These are phyloP conservation scores for Fragaria vesca DNA, from an alignment of 306 rosid species.

Conservation along the genomic window DNA sequence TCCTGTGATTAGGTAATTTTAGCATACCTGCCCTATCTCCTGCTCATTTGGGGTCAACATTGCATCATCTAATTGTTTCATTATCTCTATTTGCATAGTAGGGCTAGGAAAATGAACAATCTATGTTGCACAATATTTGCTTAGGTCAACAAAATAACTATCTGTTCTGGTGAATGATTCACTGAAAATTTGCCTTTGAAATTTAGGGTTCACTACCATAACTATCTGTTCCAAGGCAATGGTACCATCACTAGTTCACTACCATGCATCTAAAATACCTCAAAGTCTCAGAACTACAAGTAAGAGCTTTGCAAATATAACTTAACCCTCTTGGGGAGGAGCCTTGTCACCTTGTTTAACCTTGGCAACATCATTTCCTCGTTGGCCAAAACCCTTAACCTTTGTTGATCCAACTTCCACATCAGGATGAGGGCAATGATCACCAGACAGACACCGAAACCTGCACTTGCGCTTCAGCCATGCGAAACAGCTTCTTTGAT, in stretches of 20 bases:
- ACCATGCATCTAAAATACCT: background rate
- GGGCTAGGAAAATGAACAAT: background rate
- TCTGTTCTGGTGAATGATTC: background rate
- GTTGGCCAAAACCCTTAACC: constrained; percentile 33
- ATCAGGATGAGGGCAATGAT: constrained; percentile 23
- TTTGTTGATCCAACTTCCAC: constrained; percentile 35
- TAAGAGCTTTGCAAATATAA: background rate
- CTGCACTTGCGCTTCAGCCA: constrained; percentile 46
- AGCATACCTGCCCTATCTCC: background rate
- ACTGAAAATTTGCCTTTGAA: background rate
- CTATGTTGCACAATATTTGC: background rate
- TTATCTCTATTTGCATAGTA: background rate
- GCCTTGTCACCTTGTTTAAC: constrained; percentile 30
- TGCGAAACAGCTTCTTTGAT: constrained; percentile 29
- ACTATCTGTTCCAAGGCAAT: background rate
- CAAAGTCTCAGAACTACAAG: background rate
- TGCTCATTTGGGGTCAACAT: constrained; percentile 7
- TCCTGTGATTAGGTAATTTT: background rate
- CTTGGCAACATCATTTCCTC: constrained; percentile 10
- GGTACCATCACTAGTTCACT: background rate
- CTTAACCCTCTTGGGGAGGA: constrained; percentile 20
- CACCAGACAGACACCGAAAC: background rate
- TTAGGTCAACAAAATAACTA: background rate
- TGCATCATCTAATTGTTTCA: background rate
- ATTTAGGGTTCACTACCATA: background rate